phyloP scores from a whole-genome alignment of 2,329 filamentous ascomycete species.

The Aspergillus pseudoterreus region DNA sequence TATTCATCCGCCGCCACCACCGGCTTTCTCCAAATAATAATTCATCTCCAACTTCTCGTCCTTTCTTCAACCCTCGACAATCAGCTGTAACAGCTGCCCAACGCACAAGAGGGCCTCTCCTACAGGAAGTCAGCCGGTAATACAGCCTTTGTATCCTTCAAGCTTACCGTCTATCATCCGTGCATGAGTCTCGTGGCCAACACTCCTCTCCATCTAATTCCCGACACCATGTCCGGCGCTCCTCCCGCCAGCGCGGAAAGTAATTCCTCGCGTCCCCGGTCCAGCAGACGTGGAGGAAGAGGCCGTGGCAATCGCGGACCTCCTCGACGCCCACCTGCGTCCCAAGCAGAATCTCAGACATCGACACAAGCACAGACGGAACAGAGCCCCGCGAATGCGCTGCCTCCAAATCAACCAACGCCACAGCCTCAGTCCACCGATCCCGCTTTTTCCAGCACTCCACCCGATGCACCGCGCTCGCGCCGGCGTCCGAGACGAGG shows the following conservation, averaged over 20 bases:
- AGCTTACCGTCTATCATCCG: not conserved
- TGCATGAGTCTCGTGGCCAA: constrained; percentile 11
- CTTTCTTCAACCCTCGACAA: not conserved
- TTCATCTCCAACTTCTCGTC: not conserved
- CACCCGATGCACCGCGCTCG: constrained; percentile 13
- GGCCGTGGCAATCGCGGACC: constrained; percentile 24
- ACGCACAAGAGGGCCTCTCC: no score
- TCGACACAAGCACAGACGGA: constrained; percentile 2
- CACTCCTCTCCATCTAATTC: not conserved
- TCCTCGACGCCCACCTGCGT: constrained; percentile 14
- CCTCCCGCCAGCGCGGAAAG: constrained; percentile 8
- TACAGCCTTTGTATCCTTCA: not conserved
- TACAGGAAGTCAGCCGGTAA: no score
- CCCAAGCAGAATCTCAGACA: not conserved
- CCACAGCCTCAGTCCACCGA: constrained; percentile 5
- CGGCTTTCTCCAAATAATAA: not conserved
- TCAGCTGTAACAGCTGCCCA: no score
- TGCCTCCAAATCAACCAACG: constrained; percentile 6
- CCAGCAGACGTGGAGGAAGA: constrained; percentile 24
- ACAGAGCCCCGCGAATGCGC: not conserved
- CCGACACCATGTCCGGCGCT: constrained; percentile 15
- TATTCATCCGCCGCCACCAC: not conserved
- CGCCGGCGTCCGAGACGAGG: constrained; percentile 25
- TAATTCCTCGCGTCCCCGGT: constrained; percentile 17
- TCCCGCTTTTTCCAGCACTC: constrained; percentile 1